Percentiles rank a stretch among this genome's conserved stretches.
These are phyloP conservation scores for Globisporangium echinulatum DNA, from an alignment of 352 stramenopile genomes.

Conservation along the genomic window DNA sequence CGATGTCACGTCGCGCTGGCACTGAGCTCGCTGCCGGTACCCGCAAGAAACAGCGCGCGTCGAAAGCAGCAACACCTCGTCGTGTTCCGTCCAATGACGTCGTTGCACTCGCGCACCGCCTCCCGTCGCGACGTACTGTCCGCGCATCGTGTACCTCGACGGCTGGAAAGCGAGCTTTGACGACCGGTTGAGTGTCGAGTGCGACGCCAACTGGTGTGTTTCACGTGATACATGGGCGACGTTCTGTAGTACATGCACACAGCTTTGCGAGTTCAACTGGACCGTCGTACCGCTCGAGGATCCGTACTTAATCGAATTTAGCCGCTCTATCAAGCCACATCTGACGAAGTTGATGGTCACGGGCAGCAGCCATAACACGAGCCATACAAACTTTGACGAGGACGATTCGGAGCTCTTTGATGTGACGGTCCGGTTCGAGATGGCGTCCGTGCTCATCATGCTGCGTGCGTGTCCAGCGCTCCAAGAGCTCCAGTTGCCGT, in stretches of 20 bases:
- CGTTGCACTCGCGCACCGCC: too few relatives aligned
- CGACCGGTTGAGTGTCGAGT: slow-evolving; percentile 5
- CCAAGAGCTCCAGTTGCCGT: slow-evolving; percentile 9
- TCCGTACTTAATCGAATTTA: slow-evolving; percentile 1
- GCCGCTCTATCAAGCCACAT: neutral
- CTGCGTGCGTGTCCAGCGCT: slow-evolving; percentile 8
- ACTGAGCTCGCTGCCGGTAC: too few relatives aligned
- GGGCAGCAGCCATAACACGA: neutral
- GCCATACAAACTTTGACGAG: neutral
- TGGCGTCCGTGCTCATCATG: neutral
- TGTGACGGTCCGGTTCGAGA: neutral
- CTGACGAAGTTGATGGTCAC: neutral
- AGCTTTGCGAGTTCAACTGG: slow-evolving; percentile 8
- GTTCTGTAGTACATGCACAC: neutral
- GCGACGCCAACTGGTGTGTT: slow-evolving; percentile 8
- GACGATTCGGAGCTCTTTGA: neutral
- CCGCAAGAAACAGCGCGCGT: too few relatives aligned
- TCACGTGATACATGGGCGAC: neutral
- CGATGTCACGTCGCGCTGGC: too few relatives aligned
- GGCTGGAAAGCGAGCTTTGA: slow-evolving; percentile 14
- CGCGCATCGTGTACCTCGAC: slow-evolving; percentile 16
- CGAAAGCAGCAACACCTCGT: too few relatives aligned
- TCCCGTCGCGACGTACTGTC: slow-evolving; percentile 9
- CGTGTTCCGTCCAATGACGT: too few relatives aligned
- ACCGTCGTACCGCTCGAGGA: neutral